A percentile compares a stretch with the other conserved stretches of the same genome.
Evolutionary conservation across 768 basidiomycete species (phyloP).

Genomic region (Cyathus striatus): DNA sequence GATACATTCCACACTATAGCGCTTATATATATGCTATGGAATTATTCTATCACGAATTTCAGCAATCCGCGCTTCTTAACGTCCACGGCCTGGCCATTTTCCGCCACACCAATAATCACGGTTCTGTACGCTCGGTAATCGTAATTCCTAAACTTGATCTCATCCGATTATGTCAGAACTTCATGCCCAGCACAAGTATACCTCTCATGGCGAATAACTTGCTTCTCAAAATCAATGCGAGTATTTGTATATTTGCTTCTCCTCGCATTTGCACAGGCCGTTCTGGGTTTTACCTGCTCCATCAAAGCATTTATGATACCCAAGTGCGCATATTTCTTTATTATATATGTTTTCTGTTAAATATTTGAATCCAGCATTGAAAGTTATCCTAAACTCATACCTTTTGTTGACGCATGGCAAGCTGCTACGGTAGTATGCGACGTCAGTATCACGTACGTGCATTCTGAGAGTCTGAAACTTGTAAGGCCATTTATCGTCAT

Average conservation of each 20-base stretch:
- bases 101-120: constrained; percentile 20
- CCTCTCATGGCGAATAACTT: constrained; percentile 22
- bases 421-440: constrained; percentile 18
- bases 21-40: constrained; percentile 21
- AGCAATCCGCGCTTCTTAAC: constrained; percentile 12
- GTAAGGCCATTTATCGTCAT: background rate
- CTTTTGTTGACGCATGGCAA: constrained; percentile 23
- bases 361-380: constrained; percentile 11
- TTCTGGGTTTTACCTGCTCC: constrained; percentile 16
- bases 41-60: constrained; percentile 19
- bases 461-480: background rate
- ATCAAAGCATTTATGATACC: constrained; percentile 14
- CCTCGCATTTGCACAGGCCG: constrained; percentile 15
- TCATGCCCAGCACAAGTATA: constrained; percentile 25
- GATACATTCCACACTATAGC: constrained; percentile 21
- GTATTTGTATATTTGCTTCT: constrained; percentile 12
- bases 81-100: constrained; percentile 18
- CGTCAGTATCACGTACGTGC: constrained; percentile 20
- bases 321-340: constrained; percentile 10
- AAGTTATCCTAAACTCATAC: constrained; percentile 16
- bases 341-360: background rate
- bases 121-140: constrained; percentile 13
- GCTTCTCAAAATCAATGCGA: constrained; percentile 14
- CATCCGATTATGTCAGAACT: constrained; percentile 12
- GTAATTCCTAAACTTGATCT: background rate